phyloP scores from a whole-genome alignment of 179 eudicot genomes.

The Patellifolia procumbens region DNA sequence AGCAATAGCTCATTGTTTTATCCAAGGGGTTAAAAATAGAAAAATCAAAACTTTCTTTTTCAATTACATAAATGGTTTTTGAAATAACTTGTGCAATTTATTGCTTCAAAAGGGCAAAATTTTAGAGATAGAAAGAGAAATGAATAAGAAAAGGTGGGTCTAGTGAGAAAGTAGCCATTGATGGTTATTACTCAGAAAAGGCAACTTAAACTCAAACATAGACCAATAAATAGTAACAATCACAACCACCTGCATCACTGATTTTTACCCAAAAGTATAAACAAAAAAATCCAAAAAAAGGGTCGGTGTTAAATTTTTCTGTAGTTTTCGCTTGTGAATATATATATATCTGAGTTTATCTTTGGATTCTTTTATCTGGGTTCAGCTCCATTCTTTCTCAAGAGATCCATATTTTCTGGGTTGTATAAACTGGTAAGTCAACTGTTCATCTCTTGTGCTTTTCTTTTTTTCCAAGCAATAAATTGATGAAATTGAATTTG shows the following conservation, averaged over 20 bases:
- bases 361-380: constrained; percentile 17
- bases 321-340: too few relatives aligned
- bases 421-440: constrained; percentile 22
- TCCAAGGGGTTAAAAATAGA: background rate
- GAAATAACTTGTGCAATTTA: background rate
- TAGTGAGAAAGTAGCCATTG: constrained; percentile 25
- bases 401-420: constrained; percentile 21
- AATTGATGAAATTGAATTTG: background rate
- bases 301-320: background rate
- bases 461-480: background rate
- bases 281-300: background rate
- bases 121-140: constrained; percentile 9
- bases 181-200: constrained; percentile 33
- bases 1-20: background rate
- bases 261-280: background rate
- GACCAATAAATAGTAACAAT: constrained; percentile 34
- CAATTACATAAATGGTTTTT: constrained; percentile 14
- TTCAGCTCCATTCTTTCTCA: constrained; percentile 5
- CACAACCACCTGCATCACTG: constrained; percentile 29
- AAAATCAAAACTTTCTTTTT: constrained; percentile 10
- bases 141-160: constrained; percentile 30
- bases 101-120: background rate
- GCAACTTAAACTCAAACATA: background rate
- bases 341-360: background rate
- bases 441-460: background rate